phyloP scores from a whole-genome alignment of 78 protist species.

The Polysphondylium violaceum region DNA sequence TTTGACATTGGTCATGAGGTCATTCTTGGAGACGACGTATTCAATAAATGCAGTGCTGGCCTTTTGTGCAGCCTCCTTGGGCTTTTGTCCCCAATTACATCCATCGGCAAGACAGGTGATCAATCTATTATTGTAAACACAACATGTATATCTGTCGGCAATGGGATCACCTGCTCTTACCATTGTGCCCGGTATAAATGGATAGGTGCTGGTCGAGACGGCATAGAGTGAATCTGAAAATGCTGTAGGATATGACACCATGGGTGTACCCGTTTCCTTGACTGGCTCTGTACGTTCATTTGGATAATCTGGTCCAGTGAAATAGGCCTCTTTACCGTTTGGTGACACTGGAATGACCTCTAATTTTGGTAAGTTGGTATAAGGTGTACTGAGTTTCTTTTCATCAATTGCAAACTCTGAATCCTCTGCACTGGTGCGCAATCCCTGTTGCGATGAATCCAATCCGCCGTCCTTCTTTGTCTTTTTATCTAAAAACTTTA shows the following conservation, averaged over 20 bases:
- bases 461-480: too few species aligned
- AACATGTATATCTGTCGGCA: constrained; percentile 63
- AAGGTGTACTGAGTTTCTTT: not conserved
- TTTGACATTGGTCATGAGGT: constrained; percentile 72
- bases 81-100: constrained; percentile 80
- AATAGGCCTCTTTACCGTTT: not conserved
- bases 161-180: constrained; percentile 77
- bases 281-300: not conserved
- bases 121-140: constrained; percentile 58
- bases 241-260: constrained; percentile 15
- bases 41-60: constrained; percentile 75
- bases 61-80: constrained; percentile 69
- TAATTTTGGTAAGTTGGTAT: constrained; percentile 20
- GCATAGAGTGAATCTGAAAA: constrained; percentile 27
- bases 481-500: not conserved
- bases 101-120: constrained; percentile 81
- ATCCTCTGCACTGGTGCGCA: not conserved
- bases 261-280: constrained; percentile 6
- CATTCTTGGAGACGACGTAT: constrained; percentile 36
- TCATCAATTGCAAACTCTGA: constrained; percentile 15
- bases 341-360: constrained; percentile 1
- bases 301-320: constrained; percentile 60
- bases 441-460: too few species aligned
- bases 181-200: constrained; percentile 8
- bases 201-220: constrained; percentile 68